phyloP scores from a whole-genome alignment of 805 yeast species.

The Wickerhamomyces chambardii region DNA sequence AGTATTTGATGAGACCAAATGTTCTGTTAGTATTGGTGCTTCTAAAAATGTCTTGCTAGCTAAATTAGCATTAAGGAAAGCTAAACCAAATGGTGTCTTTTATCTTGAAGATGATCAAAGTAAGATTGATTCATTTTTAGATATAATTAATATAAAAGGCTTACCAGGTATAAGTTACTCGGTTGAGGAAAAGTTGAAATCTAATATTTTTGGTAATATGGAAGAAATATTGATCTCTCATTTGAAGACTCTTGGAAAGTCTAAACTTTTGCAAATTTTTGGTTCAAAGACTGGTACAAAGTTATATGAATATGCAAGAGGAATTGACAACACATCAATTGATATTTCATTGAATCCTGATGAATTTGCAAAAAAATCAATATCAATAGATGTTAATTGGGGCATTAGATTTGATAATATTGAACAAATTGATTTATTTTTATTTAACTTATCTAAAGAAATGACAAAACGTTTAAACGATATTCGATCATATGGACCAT shows the following conservation, averaged over 20 bases:
- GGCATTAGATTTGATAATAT: constrained; percentile 69
- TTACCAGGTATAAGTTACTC: constrained; percentile 61
- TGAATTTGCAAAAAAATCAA: constrained; percentile 55
- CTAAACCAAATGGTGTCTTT: constrained; percentile 72
- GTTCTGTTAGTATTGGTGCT: constrained; percentile 77
- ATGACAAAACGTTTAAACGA: constrained; percentile 41
- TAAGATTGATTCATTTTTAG: constrained; percentile 23
- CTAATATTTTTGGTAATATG: constrained; percentile 16
- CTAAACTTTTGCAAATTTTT: constrained; percentile 33
- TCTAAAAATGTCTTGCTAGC: constrained; percentile 70
- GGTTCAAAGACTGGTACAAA: constrained; percentile 70
- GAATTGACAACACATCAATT: constrained; percentile 56
- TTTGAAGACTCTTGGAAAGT: constrained; percentile 24
- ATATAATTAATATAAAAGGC: constrained; percentile 20
- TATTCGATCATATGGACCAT: constrained; percentile 40
- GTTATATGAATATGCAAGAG: constrained; percentile 50
- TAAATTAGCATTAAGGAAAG: constrained; percentile 58
- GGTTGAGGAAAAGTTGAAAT: constrained; percentile 35
- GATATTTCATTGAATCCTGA: constrained; percentile 40
- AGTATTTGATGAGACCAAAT: constrained; percentile 36
- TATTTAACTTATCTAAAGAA: constrained; percentile 50
- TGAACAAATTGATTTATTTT: constrained; percentile 56
- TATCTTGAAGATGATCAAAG: constrained; percentile 24
- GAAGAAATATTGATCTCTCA: constrained; percentile 25
- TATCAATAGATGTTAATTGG: constrained; percentile 87